Evolutionary conservation across 805 yeast species (phyloP), one percentile per base, ranked within the genome.

Genomic region (Candida namnaoensis): DNA sequence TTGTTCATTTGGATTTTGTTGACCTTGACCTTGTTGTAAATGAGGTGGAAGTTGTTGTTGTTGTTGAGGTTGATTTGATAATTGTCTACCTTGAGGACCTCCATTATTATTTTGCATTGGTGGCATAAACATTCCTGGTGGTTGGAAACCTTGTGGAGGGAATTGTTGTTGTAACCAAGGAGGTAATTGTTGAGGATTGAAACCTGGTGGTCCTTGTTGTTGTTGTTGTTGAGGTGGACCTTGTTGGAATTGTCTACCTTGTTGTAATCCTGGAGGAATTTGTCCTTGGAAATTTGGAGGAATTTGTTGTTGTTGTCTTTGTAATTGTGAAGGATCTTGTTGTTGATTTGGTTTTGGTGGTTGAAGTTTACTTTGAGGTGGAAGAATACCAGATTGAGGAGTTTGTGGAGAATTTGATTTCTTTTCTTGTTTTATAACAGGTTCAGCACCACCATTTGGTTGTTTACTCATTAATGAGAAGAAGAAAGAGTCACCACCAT

Each of bases 401-500:
- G n/a, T 14, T 6, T 25, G 15, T 36, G 14, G 32, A 10, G 33
- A 25, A 14, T 33, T 43, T 37, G 43, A 37, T 40, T 40, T 41
- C 4, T 33, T 43, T n/a, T 45, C 48, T 5, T 44, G 30, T n/a
- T 15, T 43, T 43, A 47, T 54, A 14, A 19, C 19, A 19, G 19
- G 19, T 19, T 19, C 19, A 19, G 19, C 19, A 15, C 33, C 6
- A 14, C 25, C 25, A 8, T 23, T 13, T 24, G 40, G 45, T 12
- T 27, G 34, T 7, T 37, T 54, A 19, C 37, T 41, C 43, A 55
- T 41, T 38, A 55, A 40, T 1, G 58, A 53, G 45, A 48, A 43
- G 41, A 55, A 54, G 43, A 55, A 55, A 3, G 56, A 51, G 24
- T 52, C 57, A 39, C 48, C 46, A 25, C 44, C 10, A 12, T 36